phyloP scores from a whole-genome alignment of 1,284 basidiomycete species.

The Kwoniella shivajii region DNA sequence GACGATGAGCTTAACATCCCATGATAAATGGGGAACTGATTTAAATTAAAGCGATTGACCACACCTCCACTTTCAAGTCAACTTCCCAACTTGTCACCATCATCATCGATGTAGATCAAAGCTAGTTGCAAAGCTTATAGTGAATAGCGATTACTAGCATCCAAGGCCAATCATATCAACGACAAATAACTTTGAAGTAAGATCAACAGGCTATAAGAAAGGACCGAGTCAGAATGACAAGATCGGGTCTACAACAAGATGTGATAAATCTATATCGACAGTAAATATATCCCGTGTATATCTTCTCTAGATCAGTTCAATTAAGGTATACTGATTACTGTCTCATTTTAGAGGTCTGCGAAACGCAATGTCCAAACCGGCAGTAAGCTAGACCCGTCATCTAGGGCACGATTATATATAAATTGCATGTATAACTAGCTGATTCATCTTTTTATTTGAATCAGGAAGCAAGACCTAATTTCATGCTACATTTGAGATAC shows the following conservation, averaged over 20 bases:
- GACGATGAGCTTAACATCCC: no score
- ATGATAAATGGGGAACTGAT: no score
- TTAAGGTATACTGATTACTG: no score
- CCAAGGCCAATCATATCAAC: no score
- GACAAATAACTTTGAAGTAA: background rate
- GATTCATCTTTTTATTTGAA: background rate
- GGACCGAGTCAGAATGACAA: constrained; percentile 25
- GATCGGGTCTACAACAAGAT: constrained; percentile 53
- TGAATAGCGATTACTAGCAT: no score
- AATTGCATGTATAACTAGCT: background rate
- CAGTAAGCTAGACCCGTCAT: constrained; percentile 19
- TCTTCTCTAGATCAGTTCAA: background rate
- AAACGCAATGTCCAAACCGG: constrained; percentile 42
- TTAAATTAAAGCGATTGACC: no score
- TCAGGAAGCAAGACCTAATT: constrained; percentile 36
- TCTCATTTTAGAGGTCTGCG: constrained; percentile 37
- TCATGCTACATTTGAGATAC: constrained; percentile 51
- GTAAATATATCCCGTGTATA: constrained; percentile 22
- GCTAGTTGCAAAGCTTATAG: no score
- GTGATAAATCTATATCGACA: constrained; percentile 51
- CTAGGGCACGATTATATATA: no score
- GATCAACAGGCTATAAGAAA: background rate
- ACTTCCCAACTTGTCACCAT: no score
- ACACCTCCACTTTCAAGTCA: no score
- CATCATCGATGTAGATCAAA: no score